These are phyloP conservation scores for Escovopsis weberi DNA, from an alignment of 2,329 filamentous ascomycete species.

Conservation along the genomic window DNA sequence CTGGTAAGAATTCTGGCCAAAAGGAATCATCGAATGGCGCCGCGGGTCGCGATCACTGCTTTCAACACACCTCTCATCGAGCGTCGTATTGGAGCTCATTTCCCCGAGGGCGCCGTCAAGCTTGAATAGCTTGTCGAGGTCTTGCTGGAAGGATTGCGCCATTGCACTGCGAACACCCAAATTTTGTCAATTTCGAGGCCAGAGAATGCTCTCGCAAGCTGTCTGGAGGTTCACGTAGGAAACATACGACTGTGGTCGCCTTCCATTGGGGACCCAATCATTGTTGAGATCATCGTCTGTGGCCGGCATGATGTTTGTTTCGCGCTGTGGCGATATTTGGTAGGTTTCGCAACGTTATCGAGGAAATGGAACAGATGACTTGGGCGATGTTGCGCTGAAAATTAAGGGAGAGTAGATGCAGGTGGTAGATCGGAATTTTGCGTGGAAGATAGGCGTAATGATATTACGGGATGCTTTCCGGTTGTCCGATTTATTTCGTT, in stretches of 20 bases:
- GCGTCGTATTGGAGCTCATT: slow-evolving; percentile 46
- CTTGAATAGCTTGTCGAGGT: slow-evolving; percentile 79
- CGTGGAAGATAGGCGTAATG: too few relatives aligned
- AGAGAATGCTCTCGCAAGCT: slow-evolving; percentile 3
- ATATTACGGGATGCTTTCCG: too few relatives aligned
- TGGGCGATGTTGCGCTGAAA: neutral
- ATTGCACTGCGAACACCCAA: slow-evolving; percentile 48
- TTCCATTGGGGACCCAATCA: slow-evolving; percentile 66
- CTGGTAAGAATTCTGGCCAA: too few relatives aligned
- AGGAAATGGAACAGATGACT: neutral
- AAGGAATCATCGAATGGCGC: too few relatives aligned
- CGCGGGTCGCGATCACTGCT: too few relatives aligned
- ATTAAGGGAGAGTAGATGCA: too few relatives aligned
- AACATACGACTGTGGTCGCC: slow-evolving; percentile 72
- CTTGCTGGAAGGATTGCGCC: slow-evolving; percentile 72
- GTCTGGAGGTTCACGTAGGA: neutral
- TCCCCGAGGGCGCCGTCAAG: slow-evolving; percentile 65
- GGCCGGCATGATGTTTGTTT: slow-evolving; percentile 14
- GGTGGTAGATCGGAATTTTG: too few relatives aligned
- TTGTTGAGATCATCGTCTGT: slow-evolving; percentile 58
- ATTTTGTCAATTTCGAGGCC: neutral
- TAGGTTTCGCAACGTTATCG: neutral
- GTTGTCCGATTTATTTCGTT: too few relatives aligned
- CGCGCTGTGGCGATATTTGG: neutral
- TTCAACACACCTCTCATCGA: slow-evolving; percentile 62